Conservation (phyloP, 2,329 filamentous ascomycete species). For the Paecilomyces fulvus region DNA sequence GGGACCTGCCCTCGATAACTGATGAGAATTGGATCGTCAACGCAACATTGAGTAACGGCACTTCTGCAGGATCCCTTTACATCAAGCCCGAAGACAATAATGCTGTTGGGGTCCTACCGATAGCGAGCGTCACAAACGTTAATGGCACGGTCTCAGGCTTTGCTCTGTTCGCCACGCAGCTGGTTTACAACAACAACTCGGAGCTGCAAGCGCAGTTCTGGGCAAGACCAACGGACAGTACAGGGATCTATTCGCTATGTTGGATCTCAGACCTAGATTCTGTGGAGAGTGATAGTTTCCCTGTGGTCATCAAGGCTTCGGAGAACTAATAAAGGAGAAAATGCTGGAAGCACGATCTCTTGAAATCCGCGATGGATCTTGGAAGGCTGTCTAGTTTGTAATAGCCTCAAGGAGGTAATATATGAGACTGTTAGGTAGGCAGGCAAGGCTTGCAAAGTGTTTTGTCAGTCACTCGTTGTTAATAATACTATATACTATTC, state of each 20-base stretch:
- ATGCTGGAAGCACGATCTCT: background rate
- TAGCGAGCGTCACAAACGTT: slow-evolving; percentile 4
- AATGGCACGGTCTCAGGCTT: slow-evolving; percentile 13
- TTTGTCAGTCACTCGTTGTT: too few species aligned
- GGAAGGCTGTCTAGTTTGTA: too few species aligned
- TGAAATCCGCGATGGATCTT: too few species aligned
- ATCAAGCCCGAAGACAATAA: background rate
- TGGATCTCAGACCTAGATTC: background rate
- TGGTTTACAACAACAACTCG: slow-evolving; percentile 13
- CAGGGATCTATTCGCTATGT: background rate
- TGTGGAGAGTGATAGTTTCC: background rate
- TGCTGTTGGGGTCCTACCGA: background rate
- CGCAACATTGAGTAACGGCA: slow-evolving; percentile 10
- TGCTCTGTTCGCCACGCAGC: slow-evolving; percentile 11
- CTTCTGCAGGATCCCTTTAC: slow-evolving; percentile 9
- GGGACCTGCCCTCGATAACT: slow-evolving; percentile 7
- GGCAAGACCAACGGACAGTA: slow-evolving; percentile 5
- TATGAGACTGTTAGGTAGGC: too few species aligned
- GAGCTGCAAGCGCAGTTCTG: slow-evolving; percentile 13
- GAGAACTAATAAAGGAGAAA: background rate
- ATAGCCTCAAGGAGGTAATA: too few species aligned
- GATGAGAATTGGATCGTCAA: slow-evolving; percentile 14
- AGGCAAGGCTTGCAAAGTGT: too few species aligned
- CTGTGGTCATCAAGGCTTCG: background rate
- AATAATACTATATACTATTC: too few species aligned